Conservation (phyloP, 2,329 filamentous ascomycete species). For the Trichoderma gracile region DNA sequence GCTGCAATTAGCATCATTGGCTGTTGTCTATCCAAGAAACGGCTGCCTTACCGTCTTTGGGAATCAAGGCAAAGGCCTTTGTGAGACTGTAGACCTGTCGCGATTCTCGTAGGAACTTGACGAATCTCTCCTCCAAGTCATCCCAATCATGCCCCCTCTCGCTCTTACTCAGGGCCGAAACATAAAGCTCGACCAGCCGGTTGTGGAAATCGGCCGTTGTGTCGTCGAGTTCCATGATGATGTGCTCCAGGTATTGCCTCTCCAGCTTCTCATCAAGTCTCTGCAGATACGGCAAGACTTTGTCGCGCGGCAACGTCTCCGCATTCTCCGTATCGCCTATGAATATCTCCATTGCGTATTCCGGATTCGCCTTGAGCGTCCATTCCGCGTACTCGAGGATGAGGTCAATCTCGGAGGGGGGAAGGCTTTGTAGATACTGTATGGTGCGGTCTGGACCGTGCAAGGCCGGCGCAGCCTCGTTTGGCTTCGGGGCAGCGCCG, state of each 20-base stretch:
- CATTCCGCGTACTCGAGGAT: conserved; percentile 90
- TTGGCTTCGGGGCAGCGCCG: conserved; percentile 59
- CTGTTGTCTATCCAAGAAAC: no score
- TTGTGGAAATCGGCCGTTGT: conserved; percentile 85
- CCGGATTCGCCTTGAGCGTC: conserved; percentile 72
- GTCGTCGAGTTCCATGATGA: conserved; percentile 85
- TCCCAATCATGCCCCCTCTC: conserved; percentile 53
- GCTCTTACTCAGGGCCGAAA: conserved; percentile 57
- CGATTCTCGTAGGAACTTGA: conserved; percentile 74
- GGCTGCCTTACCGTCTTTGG: conserved; percentile 67
- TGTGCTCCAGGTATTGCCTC: conserved; percentile 82
- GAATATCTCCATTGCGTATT: conserved; percentile 88
- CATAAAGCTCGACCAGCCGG: conserved; percentile 68
- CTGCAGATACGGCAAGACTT: conserved; percentile 72
- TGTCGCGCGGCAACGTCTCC: conserved; percentile 78
- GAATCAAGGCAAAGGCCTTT: conserved; percentile 74
- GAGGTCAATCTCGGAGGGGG: conserved; percentile 83
- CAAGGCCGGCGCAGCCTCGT: conserved; percentile 57
- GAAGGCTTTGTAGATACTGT: conserved; percentile 83
- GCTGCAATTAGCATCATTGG: not conserved
- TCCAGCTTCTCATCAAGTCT: conserved; percentile 70
- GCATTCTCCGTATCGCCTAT: conserved; percentile 92
- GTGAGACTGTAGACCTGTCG: conserved; percentile 73
- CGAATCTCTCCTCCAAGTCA: conserved; percentile 64
- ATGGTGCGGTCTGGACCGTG: conserved; percentile 83